phyloP scores from a whole-genome alignment of 2,329 filamentous ascomycete genomes.

The Xylariaceae sp. region DNA sequence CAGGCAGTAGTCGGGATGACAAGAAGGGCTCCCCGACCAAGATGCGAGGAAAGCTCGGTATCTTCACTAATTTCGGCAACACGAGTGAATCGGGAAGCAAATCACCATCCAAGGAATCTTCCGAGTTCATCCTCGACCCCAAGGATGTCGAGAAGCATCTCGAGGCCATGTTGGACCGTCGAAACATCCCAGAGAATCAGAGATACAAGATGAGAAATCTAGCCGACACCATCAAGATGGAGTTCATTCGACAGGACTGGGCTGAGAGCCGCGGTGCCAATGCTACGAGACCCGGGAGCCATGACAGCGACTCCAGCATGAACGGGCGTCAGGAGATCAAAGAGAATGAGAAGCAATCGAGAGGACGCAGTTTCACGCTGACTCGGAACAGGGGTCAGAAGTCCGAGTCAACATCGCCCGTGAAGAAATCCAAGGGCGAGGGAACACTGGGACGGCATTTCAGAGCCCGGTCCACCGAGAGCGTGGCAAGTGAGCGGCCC shows the following conservation, averaged over 20 bases:
- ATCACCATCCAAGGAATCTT: conserved; percentile 36
- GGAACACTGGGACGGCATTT: conserved; percentile 61
- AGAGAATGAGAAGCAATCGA: conserved; percentile 55
- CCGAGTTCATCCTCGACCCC: conserved; percentile 54
- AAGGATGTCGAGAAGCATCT: conserved; percentile 56
- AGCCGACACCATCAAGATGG: conserved; percentile 86
- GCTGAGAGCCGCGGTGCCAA: conserved; percentile 59
- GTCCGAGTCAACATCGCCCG: conserved; percentile 61
- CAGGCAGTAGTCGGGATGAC: conserved; percentile 21
- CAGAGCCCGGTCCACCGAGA: conserved; percentile 71
- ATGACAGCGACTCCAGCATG: conserved; percentile 42
- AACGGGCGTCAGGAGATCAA: conserved; percentile 35
- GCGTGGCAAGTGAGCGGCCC: conserved; percentile 59
- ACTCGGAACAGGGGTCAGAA: conserved; percentile 55
- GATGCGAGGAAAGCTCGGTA: conserved; percentile 42
- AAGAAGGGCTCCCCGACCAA: conserved; percentile 29
- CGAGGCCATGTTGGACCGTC: conserved; percentile 70
- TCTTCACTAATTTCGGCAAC: conserved; percentile 33
- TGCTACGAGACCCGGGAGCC: conserved; percentile 43
- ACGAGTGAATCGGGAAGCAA: conserved; percentile 40
- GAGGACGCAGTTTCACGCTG: conserved; percentile 78
- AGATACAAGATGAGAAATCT: conserved; percentile 91
- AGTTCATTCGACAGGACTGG: conserved; percentile 90
- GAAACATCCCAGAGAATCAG: conserved; percentile 92
- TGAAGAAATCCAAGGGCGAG: conserved; percentile 72